These are phyloP conservation scores for Glebionis coronaria DNA, from an alignment of 129 eudicot genomes.

Conservation along the genomic window DNA sequence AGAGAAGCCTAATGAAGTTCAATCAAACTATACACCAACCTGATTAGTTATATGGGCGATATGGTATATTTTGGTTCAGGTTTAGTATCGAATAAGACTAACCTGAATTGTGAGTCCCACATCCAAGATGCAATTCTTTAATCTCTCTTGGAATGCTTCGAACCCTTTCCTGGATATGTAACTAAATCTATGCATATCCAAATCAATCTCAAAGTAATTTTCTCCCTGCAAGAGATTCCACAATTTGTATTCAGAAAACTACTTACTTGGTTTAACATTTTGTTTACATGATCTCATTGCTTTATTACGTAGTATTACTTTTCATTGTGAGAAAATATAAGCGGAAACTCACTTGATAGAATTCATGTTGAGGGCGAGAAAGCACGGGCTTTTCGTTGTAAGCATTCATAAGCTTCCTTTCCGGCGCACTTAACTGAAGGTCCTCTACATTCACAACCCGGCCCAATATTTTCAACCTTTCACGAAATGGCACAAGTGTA, in stretches of 20 bases:
- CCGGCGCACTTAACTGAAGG: constrained; percentile 76
- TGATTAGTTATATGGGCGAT: no score
- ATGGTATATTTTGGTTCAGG: no score
- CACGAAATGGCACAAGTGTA: constrained; percentile 69
- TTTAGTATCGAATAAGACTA: constrained; percentile 12
- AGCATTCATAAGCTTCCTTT: constrained; percentile 84
- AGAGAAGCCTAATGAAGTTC: background rate
- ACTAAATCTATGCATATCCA: constrained; percentile 95
- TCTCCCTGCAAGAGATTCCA: constrained; percentile 63
- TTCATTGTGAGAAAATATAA: background rate
- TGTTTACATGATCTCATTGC: background rate
- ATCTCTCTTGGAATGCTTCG: constrained; percentile 69
- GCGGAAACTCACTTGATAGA: constrained; percentile 56
- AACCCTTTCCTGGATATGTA: constrained; percentile 96
- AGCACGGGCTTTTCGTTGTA: constrained; percentile 96
- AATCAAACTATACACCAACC: no score
- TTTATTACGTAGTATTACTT: background rate
- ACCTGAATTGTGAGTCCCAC: constrained; percentile 97
- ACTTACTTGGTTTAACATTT: background rate
- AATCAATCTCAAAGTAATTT: constrained; percentile 88
- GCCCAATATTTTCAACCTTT: constrained; percentile 90
- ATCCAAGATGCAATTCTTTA: constrained; percentile 77
- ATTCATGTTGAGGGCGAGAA: constrained; percentile 97
- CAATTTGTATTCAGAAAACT: background rate
- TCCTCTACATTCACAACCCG: constrained; percentile 92